Evolutionary conservation across 345 rosid species (phyloP).

Genomic region (Ceriops zippeliana): DNA sequence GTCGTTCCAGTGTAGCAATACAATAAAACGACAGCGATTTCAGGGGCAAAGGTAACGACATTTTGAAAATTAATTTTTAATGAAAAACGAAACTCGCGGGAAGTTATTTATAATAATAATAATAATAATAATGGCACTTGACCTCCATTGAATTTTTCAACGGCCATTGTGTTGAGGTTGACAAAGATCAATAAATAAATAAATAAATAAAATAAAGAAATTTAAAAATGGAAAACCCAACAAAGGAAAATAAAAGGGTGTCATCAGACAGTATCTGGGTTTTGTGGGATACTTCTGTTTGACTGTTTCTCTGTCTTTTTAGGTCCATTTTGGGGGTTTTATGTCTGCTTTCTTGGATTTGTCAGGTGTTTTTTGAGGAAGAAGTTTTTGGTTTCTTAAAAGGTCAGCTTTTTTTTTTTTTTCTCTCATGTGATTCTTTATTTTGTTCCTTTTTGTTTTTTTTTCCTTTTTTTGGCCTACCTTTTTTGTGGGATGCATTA

Average conservation of each 20-base stretch:
- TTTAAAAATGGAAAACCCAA: neutral
- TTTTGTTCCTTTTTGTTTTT: neutral
- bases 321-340: neutral
- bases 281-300: neutral
- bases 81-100: too few species aligned
- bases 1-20: too few species aligned
- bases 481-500: too few species aligned
- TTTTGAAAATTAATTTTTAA: neutral
- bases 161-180: too few species aligned
- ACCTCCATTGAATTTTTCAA: too few species aligned
- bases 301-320: neutral
- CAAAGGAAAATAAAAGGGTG: neutral
- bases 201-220: neutral
- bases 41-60: neutral
- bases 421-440: neutral
- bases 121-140: too few species aligned
- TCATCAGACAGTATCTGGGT: neutral
- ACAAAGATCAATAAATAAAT: too few species aligned
- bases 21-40: neutral
- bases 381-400: slow-evolving; percentile 2
- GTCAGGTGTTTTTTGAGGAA: neutral
- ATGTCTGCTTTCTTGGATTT: too few species aligned
- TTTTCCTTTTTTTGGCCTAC: too few species aligned
- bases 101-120: too few species aligned
- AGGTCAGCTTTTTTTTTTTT: slow-evolving; percentile 1